These are phyloP conservation scores for Trypanosoma congolense DNA, from an alignment of 208 protist genomes.

Conservation along the genomic window DNA sequence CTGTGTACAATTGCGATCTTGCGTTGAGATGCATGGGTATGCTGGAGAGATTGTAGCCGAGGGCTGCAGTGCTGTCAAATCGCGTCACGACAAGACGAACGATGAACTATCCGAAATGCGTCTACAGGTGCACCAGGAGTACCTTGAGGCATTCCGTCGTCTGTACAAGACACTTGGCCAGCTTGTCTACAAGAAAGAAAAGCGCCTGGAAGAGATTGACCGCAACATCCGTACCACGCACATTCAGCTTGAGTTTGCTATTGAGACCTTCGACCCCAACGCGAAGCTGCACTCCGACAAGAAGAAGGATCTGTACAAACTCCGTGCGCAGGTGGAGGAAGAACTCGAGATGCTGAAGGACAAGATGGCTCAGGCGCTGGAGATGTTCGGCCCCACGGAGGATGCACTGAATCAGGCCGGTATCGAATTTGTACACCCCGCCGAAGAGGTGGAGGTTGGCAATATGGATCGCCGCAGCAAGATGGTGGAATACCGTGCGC, in stretches of 20 bases:
- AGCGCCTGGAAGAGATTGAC: conserved; percentile 44
- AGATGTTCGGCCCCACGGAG: conserved; percentile 5
- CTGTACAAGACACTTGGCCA: conserved; percentile 7
- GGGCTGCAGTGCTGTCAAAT: conserved; percentile 44
- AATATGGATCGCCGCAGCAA: conserved; percentile 7
- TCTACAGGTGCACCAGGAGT: conserved; percentile 8
- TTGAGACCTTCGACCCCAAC: conserved; percentile 8
- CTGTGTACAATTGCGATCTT: conserved; percentile 9
- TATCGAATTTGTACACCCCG: conserved; percentile 5
- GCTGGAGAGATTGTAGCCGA: conserved; percentile 61
- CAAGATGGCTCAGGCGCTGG: conserved; percentile 21
- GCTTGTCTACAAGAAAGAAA: conserved; percentile 46
- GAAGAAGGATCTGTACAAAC: conserved; percentile 42
- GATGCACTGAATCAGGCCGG: conserved; percentile 8
- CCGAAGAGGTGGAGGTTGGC: conserved; percentile 3
- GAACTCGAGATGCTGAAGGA: conserved; percentile 57
- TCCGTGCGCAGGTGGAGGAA: conserved; percentile 25
- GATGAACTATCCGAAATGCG: conserved; percentile 22
- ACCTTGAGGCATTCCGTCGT: conserved; percentile 6
- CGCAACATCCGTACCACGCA: conserved; percentile 39
- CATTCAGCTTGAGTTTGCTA: conserved; percentile 6
- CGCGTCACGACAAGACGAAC: conserved; percentile 58
- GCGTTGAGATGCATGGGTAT: conserved; percentile 38
- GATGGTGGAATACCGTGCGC: conserved; percentile 10
- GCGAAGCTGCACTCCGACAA: conserved; percentile 6